Evolutionary conservation across 257 asterid genomes (phyloP).

Genomic region (Solanum sparsipilum): DNA sequence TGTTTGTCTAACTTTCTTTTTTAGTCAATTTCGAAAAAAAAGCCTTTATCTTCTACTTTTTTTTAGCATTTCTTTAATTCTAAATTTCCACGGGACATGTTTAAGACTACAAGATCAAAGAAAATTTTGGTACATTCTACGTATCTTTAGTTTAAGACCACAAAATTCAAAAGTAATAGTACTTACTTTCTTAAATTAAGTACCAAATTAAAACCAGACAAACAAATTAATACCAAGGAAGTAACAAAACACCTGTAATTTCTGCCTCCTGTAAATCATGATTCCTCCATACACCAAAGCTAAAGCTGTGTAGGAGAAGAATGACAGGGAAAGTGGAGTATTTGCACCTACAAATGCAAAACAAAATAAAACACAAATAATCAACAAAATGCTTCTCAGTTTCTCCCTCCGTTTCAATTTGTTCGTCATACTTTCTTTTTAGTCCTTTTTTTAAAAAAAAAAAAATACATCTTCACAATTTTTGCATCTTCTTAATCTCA

Average conservation of each 20-base stretch:
- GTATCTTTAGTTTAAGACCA: not conserved
- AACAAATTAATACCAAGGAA: not conserved
- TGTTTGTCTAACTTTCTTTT: too few species aligned
- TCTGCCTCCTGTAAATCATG: constrained; percentile 44
- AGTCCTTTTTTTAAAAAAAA: not conserved
- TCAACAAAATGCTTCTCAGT: not conserved
- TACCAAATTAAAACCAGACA: fast-evolving
- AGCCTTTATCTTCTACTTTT: not conserved
- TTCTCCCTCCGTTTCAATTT: not conserved
- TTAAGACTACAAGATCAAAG: not conserved
- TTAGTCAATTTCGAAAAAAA: too few species aligned
- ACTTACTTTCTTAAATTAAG: not conserved
- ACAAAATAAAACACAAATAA: not conserved
- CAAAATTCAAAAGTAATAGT: not conserved
- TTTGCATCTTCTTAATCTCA: too few species aligned
- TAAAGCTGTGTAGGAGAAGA: constrained; percentile 42
- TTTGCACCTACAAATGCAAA: constrained; percentile 37
- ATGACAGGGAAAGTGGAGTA: constrained; percentile 57
- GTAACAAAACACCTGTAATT: constrained; percentile 29
- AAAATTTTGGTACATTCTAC: not conserved
- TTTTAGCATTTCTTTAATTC: not conserved
- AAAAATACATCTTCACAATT: too few species aligned
- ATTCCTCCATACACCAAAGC: constrained; percentile 56
- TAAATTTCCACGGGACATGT: too few species aligned
- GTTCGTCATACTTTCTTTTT: not conserved